phyloP scores from a whole-genome alignment of 257 asterid genomes.

The Petrea volubilis region DNA sequence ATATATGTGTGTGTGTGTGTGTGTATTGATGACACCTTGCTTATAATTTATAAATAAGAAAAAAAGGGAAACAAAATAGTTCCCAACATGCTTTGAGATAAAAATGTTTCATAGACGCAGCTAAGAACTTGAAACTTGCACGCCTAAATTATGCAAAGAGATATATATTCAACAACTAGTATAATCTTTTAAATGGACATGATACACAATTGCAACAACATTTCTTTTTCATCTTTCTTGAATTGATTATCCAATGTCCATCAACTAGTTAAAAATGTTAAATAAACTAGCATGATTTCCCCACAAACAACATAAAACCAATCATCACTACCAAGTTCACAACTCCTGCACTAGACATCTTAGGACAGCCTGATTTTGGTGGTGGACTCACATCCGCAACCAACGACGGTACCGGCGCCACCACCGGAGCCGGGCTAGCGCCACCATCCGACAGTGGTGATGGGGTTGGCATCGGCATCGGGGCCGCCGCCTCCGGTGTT shows the following conservation, averaged over 20 bases:
- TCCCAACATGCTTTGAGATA: no score
- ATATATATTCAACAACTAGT: not conserved
- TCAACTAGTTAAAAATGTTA: not conserved
- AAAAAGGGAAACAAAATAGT: not conserved
- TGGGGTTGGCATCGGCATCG: not conserved
- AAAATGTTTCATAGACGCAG: no score
- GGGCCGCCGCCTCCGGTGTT: constrained; percentile 9
- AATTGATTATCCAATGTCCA: not conserved
- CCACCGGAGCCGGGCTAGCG: not conserved
- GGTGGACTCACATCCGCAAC: not conserved
- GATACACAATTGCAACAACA: not conserved
- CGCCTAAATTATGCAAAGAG: no score
- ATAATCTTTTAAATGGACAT: not conserved
- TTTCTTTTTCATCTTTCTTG: no score
- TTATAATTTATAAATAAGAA: no score
- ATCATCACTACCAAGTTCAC: not conserved
- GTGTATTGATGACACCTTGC: no score
- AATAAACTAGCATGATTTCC: no score
- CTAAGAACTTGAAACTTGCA: no score
- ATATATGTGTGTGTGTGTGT: no score
- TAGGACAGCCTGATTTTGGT: constrained; percentile 20
- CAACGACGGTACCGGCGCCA: not conserved
- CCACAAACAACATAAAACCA: not conserved
- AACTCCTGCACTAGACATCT: not conserved
- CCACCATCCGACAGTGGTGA: not conserved